phyloP scores from a whole-genome alignment of 108 stramenopile species.

The Nannochloropsis gaditana region DNA sequence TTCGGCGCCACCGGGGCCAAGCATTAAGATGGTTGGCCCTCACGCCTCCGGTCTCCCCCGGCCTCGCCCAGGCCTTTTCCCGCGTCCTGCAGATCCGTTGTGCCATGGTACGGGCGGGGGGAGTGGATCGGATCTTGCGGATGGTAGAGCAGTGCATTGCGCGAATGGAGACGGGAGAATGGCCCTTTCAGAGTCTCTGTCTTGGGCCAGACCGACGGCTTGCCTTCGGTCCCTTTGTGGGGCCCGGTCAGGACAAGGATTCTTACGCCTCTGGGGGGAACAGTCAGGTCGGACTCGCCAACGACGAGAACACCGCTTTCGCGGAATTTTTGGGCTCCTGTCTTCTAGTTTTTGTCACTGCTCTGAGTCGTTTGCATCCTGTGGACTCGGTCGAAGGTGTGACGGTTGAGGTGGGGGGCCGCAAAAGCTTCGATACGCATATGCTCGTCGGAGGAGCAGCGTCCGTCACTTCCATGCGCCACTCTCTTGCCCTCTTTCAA shows the following conservation, averaged over 20 bases:
- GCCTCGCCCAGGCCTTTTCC: not conserved
- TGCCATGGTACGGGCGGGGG: not conserved
- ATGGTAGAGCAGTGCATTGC: not conserved
- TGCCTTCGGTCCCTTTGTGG: not conserved
- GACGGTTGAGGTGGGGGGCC: not conserved
- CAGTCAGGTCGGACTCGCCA: not conserved
- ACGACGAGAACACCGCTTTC: not conserved
- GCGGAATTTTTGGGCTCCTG: not conserved
- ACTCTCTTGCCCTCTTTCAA: slow-evolving; percentile 9
- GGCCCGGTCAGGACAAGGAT: not conserved
- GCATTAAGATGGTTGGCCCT: slow-evolving; percentile 1
- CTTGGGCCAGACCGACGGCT: not conserved
- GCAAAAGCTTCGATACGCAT: not conserved
- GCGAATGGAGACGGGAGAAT: not conserved
- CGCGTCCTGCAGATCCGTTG: not conserved
- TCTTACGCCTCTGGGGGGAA: not conserved
- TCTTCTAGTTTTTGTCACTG: not conserved
- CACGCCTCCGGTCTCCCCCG: not conserved
- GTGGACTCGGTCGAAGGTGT: not conserved
- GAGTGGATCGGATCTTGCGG: not conserved
- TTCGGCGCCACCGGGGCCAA: not conserved
- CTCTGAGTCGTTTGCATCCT: slow-evolving; percentile 6
- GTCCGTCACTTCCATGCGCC: not conserved
- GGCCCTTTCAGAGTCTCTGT: not conserved
- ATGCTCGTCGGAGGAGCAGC: not conserved